Conservation (phyloP, 2,329 filamentous ascomycete genomes). For the Verticillium dahliae region DNA sequence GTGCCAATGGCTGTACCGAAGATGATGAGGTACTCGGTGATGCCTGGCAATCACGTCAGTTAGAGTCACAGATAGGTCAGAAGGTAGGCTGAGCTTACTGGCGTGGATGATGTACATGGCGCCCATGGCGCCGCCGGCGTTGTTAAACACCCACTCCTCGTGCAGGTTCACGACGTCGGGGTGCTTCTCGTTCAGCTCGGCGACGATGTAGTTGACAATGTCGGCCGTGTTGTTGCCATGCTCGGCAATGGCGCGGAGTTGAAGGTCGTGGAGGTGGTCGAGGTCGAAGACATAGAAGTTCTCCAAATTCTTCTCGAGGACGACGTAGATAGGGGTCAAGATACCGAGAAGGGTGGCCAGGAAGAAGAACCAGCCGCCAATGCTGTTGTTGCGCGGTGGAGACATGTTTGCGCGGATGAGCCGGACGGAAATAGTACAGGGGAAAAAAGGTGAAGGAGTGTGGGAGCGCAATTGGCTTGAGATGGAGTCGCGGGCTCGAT, state of each 20-base stretch:
- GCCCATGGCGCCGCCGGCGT: constrained; percentile 86
- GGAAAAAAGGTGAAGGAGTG: constrained; percentile 1
- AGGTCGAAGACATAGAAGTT: constrained; percentile 71
- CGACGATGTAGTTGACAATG: constrained; percentile 64
- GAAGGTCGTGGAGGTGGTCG: constrained; percentile 61
- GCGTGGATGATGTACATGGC: constrained; percentile 87
- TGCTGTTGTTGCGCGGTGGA: constrained; percentile 7
- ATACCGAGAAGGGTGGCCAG: constrained; percentile 48
- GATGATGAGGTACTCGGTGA: constrained; percentile 87
- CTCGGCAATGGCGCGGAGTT: constrained; percentile 55
- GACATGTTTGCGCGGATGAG: neutral
- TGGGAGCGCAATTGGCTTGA: constrained; percentile 1
- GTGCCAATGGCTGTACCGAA: constrained; percentile 80
- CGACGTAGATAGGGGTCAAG: constrained; percentile 45
- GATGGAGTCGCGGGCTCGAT: neutral
- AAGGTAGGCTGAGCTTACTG: constrained; percentile 42
- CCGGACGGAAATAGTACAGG: neutral
- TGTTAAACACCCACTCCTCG: constrained; percentile 89
- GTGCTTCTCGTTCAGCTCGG: constrained; percentile 53
- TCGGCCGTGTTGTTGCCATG: constrained; percentile 71
- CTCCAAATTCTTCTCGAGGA: constrained; percentile 52
- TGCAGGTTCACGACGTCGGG: constrained; percentile 56
- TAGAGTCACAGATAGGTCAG: neutral
- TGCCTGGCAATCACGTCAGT: constrained; percentile 31
- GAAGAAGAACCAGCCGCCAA: constrained; percentile 35